Percentiles rank a stretch among this genome's conserved stretches.
Conservation (phyloP, 257 asterid species). For the Ballota nigra region DNA sequence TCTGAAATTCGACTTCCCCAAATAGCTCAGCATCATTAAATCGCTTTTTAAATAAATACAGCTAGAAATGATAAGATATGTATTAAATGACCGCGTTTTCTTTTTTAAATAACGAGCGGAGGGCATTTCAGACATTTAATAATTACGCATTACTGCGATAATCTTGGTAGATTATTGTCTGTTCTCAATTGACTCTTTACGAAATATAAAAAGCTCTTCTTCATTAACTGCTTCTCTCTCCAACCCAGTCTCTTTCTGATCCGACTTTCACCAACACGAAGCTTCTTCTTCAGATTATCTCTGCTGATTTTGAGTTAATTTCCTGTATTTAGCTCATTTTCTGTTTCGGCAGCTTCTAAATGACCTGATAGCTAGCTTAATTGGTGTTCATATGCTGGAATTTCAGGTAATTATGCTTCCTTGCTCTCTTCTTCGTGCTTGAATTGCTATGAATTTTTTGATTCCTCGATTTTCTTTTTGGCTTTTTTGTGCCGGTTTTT, state of each 20-base stretch:
- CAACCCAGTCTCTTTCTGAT: neutral
- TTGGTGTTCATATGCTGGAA: neutral
- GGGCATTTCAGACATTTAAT: slow-evolving; percentile 4
- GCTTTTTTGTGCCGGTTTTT: slow-evolving; percentile 6
- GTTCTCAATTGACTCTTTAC: neutral
- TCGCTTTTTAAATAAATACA: neutral
- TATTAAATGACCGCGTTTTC: neutral
- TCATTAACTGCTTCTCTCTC: slow-evolving; percentile 17
- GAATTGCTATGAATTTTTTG: neutral
- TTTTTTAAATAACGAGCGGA: neutral
- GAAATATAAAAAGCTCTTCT: slow-evolving; percentile 7
- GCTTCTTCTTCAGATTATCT: slow-evolving; percentile 9
- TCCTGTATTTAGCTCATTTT: neutral
- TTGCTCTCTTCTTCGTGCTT: slow-evolving; percentile 6
- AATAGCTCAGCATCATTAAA: neutral
- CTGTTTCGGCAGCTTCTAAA: neutral
- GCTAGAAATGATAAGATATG: neutral
- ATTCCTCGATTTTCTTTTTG: neutral
- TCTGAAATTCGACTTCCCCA: neutral
- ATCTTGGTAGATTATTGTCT: slow-evolving; percentile 9
- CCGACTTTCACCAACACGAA: neutral
- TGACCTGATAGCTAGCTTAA: slow-evolving; percentile 22
- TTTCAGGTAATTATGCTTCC: slow-evolving; percentile 24
- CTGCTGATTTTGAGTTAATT: slow-evolving; percentile 9
- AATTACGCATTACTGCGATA: neutral